phyloP scores from a whole-genome alignment of 1,139 yeast species.

The Tardiomyces digboiensis region DNA sequence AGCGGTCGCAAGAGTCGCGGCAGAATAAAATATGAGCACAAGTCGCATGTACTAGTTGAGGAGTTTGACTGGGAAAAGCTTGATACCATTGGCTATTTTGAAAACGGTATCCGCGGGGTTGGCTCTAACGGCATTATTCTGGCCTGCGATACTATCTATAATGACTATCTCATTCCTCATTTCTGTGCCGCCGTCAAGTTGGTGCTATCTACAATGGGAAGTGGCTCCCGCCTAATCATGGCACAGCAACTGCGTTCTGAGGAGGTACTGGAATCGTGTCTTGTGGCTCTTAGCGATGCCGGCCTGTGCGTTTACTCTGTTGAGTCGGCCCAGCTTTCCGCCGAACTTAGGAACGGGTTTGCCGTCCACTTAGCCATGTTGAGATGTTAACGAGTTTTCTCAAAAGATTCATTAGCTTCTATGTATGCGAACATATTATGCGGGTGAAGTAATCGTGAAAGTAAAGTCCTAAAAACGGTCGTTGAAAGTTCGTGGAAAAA shows the following conservation, averaged over 20 bases:
- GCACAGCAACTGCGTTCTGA: conserved; percentile 1
- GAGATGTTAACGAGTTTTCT: too few species aligned
- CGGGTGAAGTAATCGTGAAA: too few species aligned
- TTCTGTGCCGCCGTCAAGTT: conserved; percentile 36
- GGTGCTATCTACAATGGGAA: not conserved
- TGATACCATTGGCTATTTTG: conserved; percentile 14
- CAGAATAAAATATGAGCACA: not conserved
- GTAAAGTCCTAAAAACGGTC: too few species aligned
- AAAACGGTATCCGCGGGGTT: conserved; percentile 3
- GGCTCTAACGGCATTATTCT: conserved; percentile 29
- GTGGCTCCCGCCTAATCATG: not conserved
- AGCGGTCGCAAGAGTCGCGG: not conserved
- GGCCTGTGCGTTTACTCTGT: not conserved
- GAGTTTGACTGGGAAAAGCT: conserved; percentile 61
- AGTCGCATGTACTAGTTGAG: conserved; percentile 30
- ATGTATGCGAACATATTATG: too few species aligned
- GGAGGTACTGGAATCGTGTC: not conserved
- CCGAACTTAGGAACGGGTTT: not conserved
- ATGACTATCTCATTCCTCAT: conserved; percentile 47
- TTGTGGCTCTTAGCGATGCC: not conserved
- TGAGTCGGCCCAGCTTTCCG: not conserved
- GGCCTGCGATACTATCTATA: conserved; percentile 66
- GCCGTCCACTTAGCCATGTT: not conserved
- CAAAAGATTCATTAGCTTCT: too few species aligned
- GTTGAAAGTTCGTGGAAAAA: too few species aligned